Evolutionary conservation across 305 asterid genomes (phyloP).

Genomic region (Fraxinus nigra): DNA sequence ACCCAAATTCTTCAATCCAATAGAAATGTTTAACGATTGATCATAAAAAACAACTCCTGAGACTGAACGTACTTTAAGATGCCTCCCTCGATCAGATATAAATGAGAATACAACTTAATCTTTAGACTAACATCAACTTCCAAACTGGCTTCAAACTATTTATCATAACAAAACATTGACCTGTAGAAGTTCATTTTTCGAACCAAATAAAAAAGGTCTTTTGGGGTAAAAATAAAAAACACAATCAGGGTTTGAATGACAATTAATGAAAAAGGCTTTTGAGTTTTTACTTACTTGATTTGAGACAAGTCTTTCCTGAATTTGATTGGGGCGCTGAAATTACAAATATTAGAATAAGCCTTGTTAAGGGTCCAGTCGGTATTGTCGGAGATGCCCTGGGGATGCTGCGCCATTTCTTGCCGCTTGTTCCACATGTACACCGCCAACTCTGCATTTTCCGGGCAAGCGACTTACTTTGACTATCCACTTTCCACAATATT

Average conservation of each 20-base stretch:
- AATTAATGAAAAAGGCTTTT: neutral
- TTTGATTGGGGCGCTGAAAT: conserved; percentile 50
- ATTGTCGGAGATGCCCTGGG: conserved; percentile 75
- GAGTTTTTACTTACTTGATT: conserved; percentile 60
- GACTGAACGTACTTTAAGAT: neutral
- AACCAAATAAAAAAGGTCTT: neutral
- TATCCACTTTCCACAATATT: conserved; percentile 36
- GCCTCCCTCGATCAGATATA: neutral
- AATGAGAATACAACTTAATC: neutral
- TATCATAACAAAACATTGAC: neutral
- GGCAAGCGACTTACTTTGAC: conserved; percentile 41
- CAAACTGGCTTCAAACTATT: neutral
- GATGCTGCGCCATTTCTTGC: conserved; percentile 58
- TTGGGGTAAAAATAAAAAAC: neutral
- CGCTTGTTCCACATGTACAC: conserved; percentile 59
- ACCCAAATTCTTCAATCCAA: neutral
- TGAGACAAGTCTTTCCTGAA: conserved; percentile 59
- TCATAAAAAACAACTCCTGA: neutral
- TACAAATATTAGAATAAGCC: conserved; percentile 69
- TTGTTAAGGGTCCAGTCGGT: conserved; percentile 54
- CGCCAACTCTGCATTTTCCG: conserved; percentile 66
- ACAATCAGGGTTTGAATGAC: neutral
- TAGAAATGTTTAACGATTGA: neutral
- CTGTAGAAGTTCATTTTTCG: neutral
- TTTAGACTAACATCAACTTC: neutral